These are phyloP conservation scores for Backusella morwellensis DNA, from an alignment of 192 early-diverging fungal genomes.

Conservation along the genomic window DNA sequence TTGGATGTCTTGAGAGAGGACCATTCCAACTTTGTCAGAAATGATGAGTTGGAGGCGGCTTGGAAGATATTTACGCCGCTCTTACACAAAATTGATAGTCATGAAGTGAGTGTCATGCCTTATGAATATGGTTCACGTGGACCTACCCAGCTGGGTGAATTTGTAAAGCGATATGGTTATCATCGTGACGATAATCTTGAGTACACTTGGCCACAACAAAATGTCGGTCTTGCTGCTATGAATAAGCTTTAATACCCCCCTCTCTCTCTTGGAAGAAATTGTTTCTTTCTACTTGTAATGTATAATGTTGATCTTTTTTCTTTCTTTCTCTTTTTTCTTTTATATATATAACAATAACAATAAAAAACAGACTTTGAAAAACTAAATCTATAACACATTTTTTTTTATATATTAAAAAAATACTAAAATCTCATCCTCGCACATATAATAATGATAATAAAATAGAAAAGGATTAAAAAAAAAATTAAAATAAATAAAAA, in stretches of 20 bases:
- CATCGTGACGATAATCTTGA: not conserved
- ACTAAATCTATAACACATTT: not conserved
- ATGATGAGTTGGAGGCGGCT: conserved; percentile 91
- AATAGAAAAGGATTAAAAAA: not conserved
- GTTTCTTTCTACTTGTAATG: not conserved
- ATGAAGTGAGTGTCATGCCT: conserved; percentile 48
- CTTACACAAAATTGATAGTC: conserved; percentile 81
- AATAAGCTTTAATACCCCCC: conserved; percentile 3
- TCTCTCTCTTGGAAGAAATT: not conserved
- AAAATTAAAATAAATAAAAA: not conserved
- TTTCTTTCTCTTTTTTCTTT: not conserved
- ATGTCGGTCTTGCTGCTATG: not conserved
- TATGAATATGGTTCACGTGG: conserved; percentile 87
- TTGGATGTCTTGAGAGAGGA: conserved; percentile 90
- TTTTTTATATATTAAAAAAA: not conserved
- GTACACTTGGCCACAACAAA: conserved; percentile 15
- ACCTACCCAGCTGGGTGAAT: conserved; percentile 73
- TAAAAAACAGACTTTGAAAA: not conserved
- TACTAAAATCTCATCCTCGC: not conserved
- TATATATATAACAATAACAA: not conserved
- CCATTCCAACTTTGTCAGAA: conserved; percentile 93
- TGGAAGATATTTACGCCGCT: conserved; percentile 99
- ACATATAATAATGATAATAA: not conserved
- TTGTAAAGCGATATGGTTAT: conserved; percentile 59
- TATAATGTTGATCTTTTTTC: not conserved